Conservation (phyloP, 2,329 filamentous ascomycete genomes). For the Talaromyces sp. region DNA sequence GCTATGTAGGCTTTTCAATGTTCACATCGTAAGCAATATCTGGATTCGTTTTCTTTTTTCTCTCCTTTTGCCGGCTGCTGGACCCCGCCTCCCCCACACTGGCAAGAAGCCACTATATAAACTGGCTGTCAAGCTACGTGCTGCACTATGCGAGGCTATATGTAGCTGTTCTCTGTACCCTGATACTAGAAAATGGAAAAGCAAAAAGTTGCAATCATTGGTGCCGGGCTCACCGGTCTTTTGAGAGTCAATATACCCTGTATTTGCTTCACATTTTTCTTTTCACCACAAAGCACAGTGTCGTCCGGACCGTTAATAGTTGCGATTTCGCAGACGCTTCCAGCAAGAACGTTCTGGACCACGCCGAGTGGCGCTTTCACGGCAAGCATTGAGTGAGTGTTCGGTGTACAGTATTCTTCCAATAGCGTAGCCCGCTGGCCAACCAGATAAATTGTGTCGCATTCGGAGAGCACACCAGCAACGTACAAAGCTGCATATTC, state of each 20-base stretch:
- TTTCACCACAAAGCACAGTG: conserved; percentile 61
- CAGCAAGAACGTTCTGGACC: conserved; percentile 37
- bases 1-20: too few species aligned
- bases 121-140: too few species aligned
- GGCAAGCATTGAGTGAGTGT: conserved; percentile 40
- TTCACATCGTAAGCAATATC: too few species aligned
- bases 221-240: too few species aligned
- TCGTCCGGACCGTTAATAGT: conserved; percentile 73
- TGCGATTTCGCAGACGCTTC: conserved; percentile 46
- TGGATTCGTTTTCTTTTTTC: too few species aligned
- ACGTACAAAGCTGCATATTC: conserved; percentile 35
- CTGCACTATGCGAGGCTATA: too few species aligned
- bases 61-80: too few species aligned
- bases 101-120: too few species aligned
- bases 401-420: conserved; percentile 30
- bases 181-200: too few species aligned
- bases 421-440: conserved; percentile 36
- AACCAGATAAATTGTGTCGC: conserved; percentile 33
- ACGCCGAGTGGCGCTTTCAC: neutral
- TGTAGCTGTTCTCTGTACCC: too few species aligned
- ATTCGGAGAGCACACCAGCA: conserved; percentile 30
- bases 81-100: too few species aligned
- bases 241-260: conserved; percentile 23
- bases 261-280: conserved; percentile 53
- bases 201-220: too few species aligned